A percentile compares a stretch with the other conserved stretches of the same genome.
These are phyloP conservation scores for Phytophthora brassicae DNA, from an alignment of 352 stramenopile species.

Conservation along the genomic window DNA sequence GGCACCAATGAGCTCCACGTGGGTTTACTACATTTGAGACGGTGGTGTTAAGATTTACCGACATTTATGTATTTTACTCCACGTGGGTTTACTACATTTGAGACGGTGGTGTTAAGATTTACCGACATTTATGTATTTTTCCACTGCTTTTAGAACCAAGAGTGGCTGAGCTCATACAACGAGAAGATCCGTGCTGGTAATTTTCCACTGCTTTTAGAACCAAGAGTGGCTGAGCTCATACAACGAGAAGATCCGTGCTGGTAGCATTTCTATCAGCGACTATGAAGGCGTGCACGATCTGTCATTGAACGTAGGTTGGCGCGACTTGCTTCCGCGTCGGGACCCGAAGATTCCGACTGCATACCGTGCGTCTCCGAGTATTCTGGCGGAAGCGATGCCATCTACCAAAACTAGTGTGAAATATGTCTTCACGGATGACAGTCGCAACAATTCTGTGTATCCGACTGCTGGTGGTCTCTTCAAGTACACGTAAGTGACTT, in stretches of 20 bases:
- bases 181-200: slow-evolving; percentile 83
- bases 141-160: slow-evolving; percentile 58
- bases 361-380: slow-evolving; percentile 88
- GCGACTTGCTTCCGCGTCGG: slow-evolving; percentile 84
- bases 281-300: slow-evolving; percentile 86
- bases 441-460: slow-evolving; percentile 85
- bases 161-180: slow-evolving; percentile 88
- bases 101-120: no score
- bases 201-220: slow-evolving; percentile 41
- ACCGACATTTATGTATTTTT: background rate
- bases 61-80: no score
- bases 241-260: slow-evolving; percentile 85
- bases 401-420: slow-evolving; percentile 92
- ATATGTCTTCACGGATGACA: slow-evolving; percentile 92
- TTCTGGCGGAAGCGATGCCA: slow-evolving; percentile 88
- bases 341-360: slow-evolving; percentile 85
- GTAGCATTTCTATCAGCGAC: slow-evolving; percentile 85
- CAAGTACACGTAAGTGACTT: slow-evolving; percentile 68
- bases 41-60: no score
- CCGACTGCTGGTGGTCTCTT: slow-evolving; percentile 89
- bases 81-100: no score
- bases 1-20: slow-evolving; percentile 84
- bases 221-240: slow-evolving; percentile 88
- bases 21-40: no score
- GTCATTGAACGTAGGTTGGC: slow-evolving; percentile 84